Conservation (phyloP, 192 early-diverging fungal genomes). For the Coemansia nantahalensis region DNA sequence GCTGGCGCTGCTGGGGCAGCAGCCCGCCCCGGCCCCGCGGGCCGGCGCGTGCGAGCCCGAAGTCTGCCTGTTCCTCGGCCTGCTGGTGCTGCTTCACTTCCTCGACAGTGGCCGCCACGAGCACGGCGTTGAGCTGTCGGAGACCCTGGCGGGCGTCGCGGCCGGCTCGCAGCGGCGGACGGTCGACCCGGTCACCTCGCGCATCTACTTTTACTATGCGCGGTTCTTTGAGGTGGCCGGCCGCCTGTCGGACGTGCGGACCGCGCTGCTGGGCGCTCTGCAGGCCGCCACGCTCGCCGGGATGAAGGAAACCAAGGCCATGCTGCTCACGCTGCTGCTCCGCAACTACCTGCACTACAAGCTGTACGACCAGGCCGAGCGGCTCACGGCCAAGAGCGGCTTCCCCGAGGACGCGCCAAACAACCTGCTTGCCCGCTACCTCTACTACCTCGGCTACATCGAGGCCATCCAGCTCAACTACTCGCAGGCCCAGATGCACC, state of each 20-base stretch:
- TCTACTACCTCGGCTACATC: constrained; percentile 95
- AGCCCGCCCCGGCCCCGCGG: constrained; percentile 4
- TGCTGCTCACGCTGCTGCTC: constrained; percentile 85
- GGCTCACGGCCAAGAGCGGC: constrained; percentile 86
- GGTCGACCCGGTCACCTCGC: constrained; percentile 84
- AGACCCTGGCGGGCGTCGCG: constrained; percentile 61
- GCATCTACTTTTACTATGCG: constrained; percentile 91
- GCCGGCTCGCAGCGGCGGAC: constrained; percentile 80
- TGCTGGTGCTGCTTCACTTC: constrained; percentile 76
- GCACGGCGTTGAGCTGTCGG: constrained; percentile 68
- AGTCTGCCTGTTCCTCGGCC: constrained; percentile 79
- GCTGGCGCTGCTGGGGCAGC: constrained; percentile 10
- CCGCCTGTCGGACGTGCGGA: constrained; percentile 70
- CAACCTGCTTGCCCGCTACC: constrained; percentile 91
- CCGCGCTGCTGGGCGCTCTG: constrained; percentile 75
- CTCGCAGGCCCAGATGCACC: constrained; percentile 80
- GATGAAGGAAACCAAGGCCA: constrained; percentile 86
- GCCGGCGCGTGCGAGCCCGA: constrained; percentile 64
- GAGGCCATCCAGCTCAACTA: constrained; percentile 99
- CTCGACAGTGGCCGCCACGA: constrained; percentile 74
- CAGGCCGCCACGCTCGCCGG: constrained; percentile 88
- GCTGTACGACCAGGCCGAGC: constrained; percentile 97
- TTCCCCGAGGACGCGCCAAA: constrained; percentile 92
- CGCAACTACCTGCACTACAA: constrained; percentile 94
- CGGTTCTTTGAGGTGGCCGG: constrained; percentile 82